phyloP scores from a whole-genome alignment of 495 filamentous ascomycete species.

The Podospora fimiseda region DNA sequence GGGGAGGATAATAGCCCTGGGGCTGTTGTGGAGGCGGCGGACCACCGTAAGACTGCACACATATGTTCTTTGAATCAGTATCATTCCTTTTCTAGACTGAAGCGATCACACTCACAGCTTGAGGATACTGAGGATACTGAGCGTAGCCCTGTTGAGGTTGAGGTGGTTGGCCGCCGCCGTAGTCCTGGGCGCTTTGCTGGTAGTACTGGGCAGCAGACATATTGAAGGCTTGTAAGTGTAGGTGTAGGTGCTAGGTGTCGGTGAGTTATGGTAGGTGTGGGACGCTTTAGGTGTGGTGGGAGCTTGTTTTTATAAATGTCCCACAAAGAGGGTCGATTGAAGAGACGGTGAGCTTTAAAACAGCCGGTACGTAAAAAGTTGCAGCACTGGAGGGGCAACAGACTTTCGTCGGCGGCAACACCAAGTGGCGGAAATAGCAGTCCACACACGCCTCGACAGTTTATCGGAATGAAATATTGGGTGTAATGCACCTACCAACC shows the following conservation, averaged over 20 bases:
- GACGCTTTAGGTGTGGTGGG: too few species aligned
- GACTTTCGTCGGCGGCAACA: background rate
- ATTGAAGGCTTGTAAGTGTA: background rate
- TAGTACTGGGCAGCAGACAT: constrained; percentile 33
- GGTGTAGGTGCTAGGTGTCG: too few species aligned
- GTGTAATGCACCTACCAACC: too few species aligned
- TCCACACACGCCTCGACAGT: background rate
- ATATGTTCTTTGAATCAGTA: background rate
- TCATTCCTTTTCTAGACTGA: background rate
- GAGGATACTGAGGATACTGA: constrained; percentile 24
- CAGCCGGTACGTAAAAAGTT: too few species aligned
- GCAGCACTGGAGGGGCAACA: background rate
- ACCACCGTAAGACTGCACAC: constrained; percentile 14
- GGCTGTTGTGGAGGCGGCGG: constrained; percentile 11
- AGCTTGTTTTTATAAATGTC: too few species aligned
- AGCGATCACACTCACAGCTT: background rate
- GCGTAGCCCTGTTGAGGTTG: constrained; percentile 17
- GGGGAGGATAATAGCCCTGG: constrained; percentile 27
- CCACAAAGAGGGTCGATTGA: background rate
- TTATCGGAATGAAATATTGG: too few species aligned
- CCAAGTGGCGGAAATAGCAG: background rate
- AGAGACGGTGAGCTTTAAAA: background rate
- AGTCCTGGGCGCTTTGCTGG: constrained; percentile 17
- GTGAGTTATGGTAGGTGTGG: background rate
- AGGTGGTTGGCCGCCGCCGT: background rate